Base-by-base conservation (phyloP, 306 rosid genomes). In the Prunus armeniaca region DNA sequence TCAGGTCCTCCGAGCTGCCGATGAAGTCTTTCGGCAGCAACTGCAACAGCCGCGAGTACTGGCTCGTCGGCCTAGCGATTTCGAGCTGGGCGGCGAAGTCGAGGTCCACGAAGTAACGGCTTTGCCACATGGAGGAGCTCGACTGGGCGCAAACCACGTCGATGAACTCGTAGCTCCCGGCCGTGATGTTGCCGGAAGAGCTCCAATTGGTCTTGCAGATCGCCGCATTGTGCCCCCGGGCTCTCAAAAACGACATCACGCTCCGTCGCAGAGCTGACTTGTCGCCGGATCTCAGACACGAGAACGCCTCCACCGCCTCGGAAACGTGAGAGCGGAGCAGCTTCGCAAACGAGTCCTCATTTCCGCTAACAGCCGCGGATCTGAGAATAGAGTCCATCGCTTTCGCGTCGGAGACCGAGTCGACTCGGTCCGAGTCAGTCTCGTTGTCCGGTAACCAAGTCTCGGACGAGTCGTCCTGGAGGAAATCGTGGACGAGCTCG, bases 151-250 rank as follows among this genome's bases (percentile, higher is more conserved):
- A 17, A 1, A 82, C 71, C 65, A 87, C 93, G 72, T 94, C 98
- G 64, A 94, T 85, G 74, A 90, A 94, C 47, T 94, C 93, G 61
- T 94, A 73, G 80, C 19, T 76, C 0, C 97, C 98, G 22, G 89
- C 83, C 2, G 91, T 82, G 28, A 73, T 19, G 1, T 84, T 82
- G 1, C 81, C 78, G 19, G 91, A 68, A 14, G 89, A 79, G 1
- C 80, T 84, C 98, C 98, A 94, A 47, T 79, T 81, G 12, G 91
- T 86, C 76, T 91, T 94, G 78, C 98, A 94, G 11, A 90, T 75
- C 67, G 93, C 98, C 3, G 95, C 97, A 89, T 89, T 89, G 88
- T 90, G 83, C 0, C 93, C 93, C 1, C 68, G 72, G 3, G 84
- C 89, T 0, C 91, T 78, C 27, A 94, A 41, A 85, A 80, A 87